These are phyloP conservation scores for Flaveria ramosissima DNA, from an alignment of 129 eudicot species.

Conservation along the genomic window DNA sequence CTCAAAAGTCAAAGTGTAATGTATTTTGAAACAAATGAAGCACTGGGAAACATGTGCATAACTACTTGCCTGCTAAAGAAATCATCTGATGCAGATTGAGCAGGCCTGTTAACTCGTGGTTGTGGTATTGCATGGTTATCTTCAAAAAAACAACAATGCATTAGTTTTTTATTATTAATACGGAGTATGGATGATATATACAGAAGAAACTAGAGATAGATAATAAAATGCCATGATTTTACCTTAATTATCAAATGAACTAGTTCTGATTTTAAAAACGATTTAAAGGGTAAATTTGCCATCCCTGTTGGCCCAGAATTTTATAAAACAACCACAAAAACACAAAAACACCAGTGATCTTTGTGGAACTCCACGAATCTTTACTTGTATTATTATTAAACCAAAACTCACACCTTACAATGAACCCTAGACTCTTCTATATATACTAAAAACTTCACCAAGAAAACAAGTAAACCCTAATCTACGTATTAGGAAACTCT, in stretches of 20 bases:
- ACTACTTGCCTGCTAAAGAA: conserved; percentile 74
- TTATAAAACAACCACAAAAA: too few relatives aligned
- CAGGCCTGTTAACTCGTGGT: conserved; percentile 70
- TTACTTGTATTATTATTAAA: too few relatives aligned
- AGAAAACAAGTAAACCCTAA: too few relatives aligned
- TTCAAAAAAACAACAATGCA: conserved; percentile 31
- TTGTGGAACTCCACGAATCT: too few relatives aligned
- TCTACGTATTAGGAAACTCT: too few relatives aligned
- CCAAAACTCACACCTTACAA: too few relatives aligned
- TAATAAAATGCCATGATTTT: not conserved
- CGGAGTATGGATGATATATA: not conserved
- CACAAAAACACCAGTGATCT: too few relatives aligned
- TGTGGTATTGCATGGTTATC: conserved; percentile 65
- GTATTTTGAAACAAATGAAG: not conserved
- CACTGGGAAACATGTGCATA: not conserved
- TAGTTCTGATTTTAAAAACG: not conserved
- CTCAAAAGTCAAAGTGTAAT: not conserved
- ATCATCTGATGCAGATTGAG: conserved; percentile 63
- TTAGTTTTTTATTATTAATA: conserved; percentile 11
- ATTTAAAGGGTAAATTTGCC: not conserved
- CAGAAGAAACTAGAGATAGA: not conserved
- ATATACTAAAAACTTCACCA: too few relatives aligned
- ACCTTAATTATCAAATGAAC: not conserved
- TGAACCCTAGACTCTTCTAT: too few relatives aligned
- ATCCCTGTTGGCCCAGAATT: too few relatives aligned